Evolutionary conservation across 2,329 filamentous ascomycete genomes (phyloP).

Genomic region (Alternaria brassicicola): DNA sequence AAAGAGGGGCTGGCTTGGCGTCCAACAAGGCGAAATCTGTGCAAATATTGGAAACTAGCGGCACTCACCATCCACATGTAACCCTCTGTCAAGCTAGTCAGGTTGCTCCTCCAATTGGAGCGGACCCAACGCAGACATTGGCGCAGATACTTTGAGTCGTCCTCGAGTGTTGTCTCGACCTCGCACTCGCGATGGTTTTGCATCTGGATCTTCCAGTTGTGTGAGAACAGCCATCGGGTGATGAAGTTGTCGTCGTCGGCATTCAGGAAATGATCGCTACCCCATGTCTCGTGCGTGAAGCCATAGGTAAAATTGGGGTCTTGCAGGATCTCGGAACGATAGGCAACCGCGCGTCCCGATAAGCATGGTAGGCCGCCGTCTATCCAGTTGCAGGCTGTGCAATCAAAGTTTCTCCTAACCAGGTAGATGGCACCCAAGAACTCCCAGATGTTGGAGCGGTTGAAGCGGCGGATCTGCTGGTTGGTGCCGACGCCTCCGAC

Average conservation of each 20-base stretch:
- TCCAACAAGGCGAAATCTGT: slow-evolving; percentile 29
- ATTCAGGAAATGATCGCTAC: slow-evolving; percentile 79
- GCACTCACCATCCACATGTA: slow-evolving; percentile 81
- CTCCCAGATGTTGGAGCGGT: slow-evolving; percentile 72
- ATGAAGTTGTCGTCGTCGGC: slow-evolving; percentile 99
- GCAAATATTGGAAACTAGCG: slow-evolving; percentile 29
- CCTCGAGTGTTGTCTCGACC: slow-evolving; percentile 90
- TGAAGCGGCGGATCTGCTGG: slow-evolving; percentile 78
- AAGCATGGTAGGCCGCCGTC: slow-evolving; percentile 97
- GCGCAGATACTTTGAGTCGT: slow-evolving; percentile 85
- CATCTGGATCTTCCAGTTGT: slow-evolving; percentile 92
- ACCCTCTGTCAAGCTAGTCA: slow-evolving; percentile 84
- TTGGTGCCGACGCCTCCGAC: slow-evolving; percentile 94
- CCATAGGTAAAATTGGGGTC: slow-evolving; percentile 84
- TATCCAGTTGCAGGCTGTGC: slow-evolving; percentile 91
- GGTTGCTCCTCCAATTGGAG: slow-evolving; percentile 97
- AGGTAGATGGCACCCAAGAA: slow-evolving; percentile 93
- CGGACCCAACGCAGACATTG: slow-evolving; percentile 95
- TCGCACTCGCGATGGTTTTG: slow-evolving; percentile 87
- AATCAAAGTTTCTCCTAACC: slow-evolving; percentile 94
- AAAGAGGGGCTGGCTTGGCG: slow-evolving; percentile 40
- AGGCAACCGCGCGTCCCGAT: slow-evolving; percentile 91
- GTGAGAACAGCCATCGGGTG: slow-evolving; percentile 90
- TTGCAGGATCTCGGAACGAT: slow-evolving; percentile 85
- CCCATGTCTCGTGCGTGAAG: slow-evolving; percentile 83